Evolutionary conservation across 208 protist genomes (phyloP), one percentile per base, ranked within the genome.

Genomic region (Leishmania turanica): DNA sequence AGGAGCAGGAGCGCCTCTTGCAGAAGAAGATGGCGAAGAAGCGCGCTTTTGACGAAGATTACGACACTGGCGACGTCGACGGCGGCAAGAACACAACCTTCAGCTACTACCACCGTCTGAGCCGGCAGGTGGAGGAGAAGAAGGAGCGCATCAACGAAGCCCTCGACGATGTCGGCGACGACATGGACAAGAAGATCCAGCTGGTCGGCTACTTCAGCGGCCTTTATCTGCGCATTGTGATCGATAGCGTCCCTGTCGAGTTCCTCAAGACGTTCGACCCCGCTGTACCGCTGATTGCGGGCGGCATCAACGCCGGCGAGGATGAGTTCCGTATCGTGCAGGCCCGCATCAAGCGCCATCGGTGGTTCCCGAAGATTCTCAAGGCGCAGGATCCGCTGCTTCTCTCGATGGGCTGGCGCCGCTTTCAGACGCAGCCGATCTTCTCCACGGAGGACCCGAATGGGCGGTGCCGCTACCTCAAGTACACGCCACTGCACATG

Each of bases 401-500:
- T 54, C 82, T 99, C 8, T 99, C 98, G 56, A 92, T 99, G 83
- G 99, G 99, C 31, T 99, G 99, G 99, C 89, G 99, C 6, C 92
- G 99, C 68, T 99, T 99, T 90, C 99, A 98, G 84, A 98, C 97
- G 47, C 92, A 98, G 85, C 97, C 98, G 31, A 93, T 98, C 75
- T 99, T 98, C 84, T 95, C 96, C 65, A 95, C 97, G 45, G 94
- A 99, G 88, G 99, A 99, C 81, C 91, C 97, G 56, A 99, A 99
- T 83, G 95, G 96, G 31, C 93, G 99, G 40, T 92, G 98, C 79
- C 91, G 99, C 19, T 98, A 99, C 87, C 90, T 99, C 31, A 99
- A 99, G 90, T 99, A 99, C 92, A 99, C 99, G 11, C 99, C 99
- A 6, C 87, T 99, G 82, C 98, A 99, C 87, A 99, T 99, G 97